phyloP scores from a whole-genome alignment of 2,329 filamentous ascomycete genomes.

The Cercospora beticola region DNA sequence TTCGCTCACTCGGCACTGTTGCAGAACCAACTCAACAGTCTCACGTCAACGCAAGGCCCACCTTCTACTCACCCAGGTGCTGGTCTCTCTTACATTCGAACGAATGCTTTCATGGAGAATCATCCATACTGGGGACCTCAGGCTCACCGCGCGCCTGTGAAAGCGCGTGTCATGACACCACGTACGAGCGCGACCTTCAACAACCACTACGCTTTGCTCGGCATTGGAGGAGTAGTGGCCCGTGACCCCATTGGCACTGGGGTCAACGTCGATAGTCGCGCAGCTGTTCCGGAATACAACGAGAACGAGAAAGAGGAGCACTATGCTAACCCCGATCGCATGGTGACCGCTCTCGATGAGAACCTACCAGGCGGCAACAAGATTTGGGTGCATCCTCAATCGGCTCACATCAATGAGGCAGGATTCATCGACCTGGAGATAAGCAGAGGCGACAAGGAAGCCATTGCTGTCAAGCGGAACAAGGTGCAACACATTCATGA shows the following conservation, averaged over 20 bases:
- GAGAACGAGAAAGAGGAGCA: constrained; percentile 37
- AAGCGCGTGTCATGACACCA: constrained; percentile 58
- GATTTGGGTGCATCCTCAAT: constrained; percentile 51
- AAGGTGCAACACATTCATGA: constrained; percentile 31
- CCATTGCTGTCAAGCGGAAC: constrained; percentile 36
- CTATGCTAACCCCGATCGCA: constrained; percentile 44
- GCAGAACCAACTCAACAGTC: constrained; percentile 26
- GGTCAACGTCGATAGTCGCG: background rate
- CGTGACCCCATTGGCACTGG: constrained; percentile 13
- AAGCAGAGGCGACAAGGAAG: constrained; percentile 33
- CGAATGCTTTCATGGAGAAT: constrained; percentile 56
- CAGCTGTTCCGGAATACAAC: background rate
- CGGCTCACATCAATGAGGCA: constrained; percentile 47
- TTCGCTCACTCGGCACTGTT: constrained; percentile 11
- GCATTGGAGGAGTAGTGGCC: constrained; percentile 48
- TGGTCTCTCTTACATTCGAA: constrained; percentile 61
- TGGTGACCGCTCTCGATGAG: constrained; percentile 42
- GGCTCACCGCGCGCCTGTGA: constrained; percentile 50
- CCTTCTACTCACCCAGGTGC: constrained; percentile 65
- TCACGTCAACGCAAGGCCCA: constrained; percentile 43
- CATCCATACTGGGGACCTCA: constrained; percentile 63
- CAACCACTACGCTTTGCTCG: constrained; percentile 40
- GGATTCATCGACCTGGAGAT: constrained; percentile 45
- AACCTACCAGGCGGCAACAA: constrained; percentile 53
- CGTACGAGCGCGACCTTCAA: constrained; percentile 40